These are phyloP conservation scores for Candida railenensis DNA, from an alignment of 805 yeast genomes.

Conservation along the genomic window DNA sequence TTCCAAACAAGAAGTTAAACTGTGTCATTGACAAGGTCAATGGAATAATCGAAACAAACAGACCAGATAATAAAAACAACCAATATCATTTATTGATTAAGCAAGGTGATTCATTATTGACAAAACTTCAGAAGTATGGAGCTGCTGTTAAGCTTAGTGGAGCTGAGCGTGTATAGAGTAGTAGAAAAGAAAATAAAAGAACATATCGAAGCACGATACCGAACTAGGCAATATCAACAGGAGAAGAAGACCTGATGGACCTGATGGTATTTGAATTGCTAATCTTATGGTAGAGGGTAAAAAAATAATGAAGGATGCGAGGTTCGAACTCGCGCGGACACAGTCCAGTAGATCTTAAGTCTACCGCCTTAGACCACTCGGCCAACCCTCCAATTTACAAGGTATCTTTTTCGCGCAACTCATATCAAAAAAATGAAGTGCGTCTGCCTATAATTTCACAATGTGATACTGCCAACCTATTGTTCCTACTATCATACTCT, in stretches of 20 bases:
- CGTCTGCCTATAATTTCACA: no score
- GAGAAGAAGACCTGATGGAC: no score
- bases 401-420: no score
- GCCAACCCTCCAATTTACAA: constrained; percentile 39
- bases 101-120: constrained; percentile 88
- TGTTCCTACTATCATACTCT: no score
- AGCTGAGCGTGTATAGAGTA: constrained; percentile 59
- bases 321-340: constrained; percentile 51
- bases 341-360: constrained; percentile 46
- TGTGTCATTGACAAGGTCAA: constrained; percentile 95
- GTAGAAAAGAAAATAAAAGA: not conserved
- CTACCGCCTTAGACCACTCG: constrained; percentile 51
- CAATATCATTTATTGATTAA: constrained; percentile 87
- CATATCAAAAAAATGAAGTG: no score
- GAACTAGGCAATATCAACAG: no score
- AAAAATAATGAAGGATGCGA: constrained; percentile 43
- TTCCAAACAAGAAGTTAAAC: constrained; percentile 89
- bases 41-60: constrained; percentile 91
- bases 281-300: constrained; percentile 6
- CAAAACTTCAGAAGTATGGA: constrained; percentile 94
- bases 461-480: no score
- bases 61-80: constrained; percentile 94
- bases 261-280: no score
- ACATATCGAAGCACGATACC: no score
- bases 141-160: constrained; percentile 97